A percentile compares a stretch with the other conserved stretches of the same genome.
Conservation (phyloP, 495 filamentous ascomycete genomes). For the Saxispiralis lemnorum region DNA sequence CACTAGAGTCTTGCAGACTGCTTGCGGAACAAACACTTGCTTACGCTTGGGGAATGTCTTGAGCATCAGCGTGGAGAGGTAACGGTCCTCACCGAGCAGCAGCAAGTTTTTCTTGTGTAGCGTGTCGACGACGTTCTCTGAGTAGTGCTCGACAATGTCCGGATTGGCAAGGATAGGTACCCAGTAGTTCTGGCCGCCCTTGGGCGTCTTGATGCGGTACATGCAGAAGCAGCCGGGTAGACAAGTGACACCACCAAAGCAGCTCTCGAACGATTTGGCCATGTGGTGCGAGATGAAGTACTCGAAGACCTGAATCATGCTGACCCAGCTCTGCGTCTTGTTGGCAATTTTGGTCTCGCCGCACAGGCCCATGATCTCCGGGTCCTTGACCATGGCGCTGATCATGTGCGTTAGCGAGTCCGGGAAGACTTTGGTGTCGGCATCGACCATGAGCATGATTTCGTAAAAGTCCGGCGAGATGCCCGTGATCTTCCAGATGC, state of each 20-base stretch:
- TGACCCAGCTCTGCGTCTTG: conserved; percentile 85
- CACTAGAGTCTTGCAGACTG: conserved; percentile 94
- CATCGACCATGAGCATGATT: conserved; percentile 93
- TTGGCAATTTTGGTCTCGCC: conserved; percentile 99
- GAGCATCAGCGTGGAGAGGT: conserved; percentile 91
- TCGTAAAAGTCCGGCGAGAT: conserved; percentile 97
- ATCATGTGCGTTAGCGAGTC: conserved; percentile 98
- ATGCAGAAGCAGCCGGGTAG: conserved; percentile 99
- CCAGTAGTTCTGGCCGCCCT: conserved; percentile 98
- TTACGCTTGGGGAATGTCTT: conserved; percentile 98
- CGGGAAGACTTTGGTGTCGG: conserved; percentile 96
- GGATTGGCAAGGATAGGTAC: conserved; percentile 97
- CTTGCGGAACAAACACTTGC: conserved; percentile 95
- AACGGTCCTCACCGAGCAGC: conserved; percentile 91
- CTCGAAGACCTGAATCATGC: conserved; percentile 99
- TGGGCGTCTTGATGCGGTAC: conserved; percentile 98
- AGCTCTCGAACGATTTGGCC: conserved; percentile 90
- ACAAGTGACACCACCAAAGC: conserved; percentile 98
- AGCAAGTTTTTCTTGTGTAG: conserved; percentile 96
- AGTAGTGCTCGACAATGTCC: conserved; percentile 97
- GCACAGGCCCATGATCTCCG: conserved; percentile 97
- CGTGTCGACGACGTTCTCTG: conserved; percentile 97
- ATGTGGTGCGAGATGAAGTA: conserved; percentile 98
- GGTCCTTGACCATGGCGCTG: conserved; percentile 97
- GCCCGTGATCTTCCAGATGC: conserved; percentile 93